A percentile compares a stretch with the other conserved stretches of the same genome.
These are phyloP conservation scores for Aureobasidium sp. DNA, from an alignment of 2,329 filamentous ascomycete genomes.

Conservation along the genomic window DNA sequence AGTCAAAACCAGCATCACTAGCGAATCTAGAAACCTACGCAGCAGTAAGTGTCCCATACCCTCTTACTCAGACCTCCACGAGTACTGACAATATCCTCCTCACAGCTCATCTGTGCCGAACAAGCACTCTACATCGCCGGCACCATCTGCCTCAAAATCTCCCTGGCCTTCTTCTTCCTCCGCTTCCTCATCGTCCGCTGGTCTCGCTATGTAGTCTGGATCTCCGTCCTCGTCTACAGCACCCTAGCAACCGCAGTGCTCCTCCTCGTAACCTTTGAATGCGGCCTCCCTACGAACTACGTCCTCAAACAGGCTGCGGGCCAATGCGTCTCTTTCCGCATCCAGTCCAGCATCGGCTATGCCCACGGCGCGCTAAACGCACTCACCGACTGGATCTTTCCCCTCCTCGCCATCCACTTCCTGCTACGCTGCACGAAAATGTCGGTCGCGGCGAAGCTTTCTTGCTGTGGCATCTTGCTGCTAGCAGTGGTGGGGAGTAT, in stretches of 20 bases:
- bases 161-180: constrained; percentile 36
- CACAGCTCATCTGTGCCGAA: constrained; percentile 22
- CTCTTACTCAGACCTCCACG: not conserved
- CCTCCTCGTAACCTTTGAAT: constrained; percentile 24
- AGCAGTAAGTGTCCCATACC: not conserved
- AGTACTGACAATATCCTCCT: not conserved
- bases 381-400: constrained; percentile 27
- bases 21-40: not conserved
- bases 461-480: constrained; percentile 31
- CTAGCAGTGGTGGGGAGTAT: constrained; percentile 26
- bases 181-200: constrained; percentile 31
- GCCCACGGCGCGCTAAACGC: constrained; percentile 25
- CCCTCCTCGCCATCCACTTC: constrained; percentile 31
- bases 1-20: not conserved
- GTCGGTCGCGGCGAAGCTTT: constrained; percentile 32
- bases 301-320: not conserved
- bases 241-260: constrained; percentile 24
- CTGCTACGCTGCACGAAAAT: constrained; percentile 32
- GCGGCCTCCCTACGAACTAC: constrained; percentile 19
- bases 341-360: not conserved
- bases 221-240: constrained; percentile 25
- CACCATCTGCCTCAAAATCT: constrained; percentile 36
- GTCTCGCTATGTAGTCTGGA: constrained; percentile 26
- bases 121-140: constrained; percentile 33
- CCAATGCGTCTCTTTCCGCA: not conserved